A percentile compares a stretch with the other conserved stretches of the same genome.
Conservation (phyloP, 768 basidiomycete species). For the Lentinula boryana region DNA sequence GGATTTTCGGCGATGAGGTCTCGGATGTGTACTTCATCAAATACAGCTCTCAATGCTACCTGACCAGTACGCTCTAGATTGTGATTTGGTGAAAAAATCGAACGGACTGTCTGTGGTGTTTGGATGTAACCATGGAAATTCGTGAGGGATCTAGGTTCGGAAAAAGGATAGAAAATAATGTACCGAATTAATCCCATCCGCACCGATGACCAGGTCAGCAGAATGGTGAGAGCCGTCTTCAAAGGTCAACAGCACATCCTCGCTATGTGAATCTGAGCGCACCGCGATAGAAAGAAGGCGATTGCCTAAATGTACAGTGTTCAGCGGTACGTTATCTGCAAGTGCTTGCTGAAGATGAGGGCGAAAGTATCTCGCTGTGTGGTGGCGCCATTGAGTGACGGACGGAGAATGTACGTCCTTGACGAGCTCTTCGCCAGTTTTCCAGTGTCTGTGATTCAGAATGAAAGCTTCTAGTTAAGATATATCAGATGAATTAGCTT, state of each 20-base stretch:
- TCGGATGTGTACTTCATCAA: background rate
- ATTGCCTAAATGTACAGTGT: background rate
- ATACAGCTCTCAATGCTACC: background rate
- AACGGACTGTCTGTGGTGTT: background rate
- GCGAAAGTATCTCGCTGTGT: background rate
- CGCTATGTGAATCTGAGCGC: background rate
- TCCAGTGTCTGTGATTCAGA: background rate
- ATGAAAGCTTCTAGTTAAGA: background rate
- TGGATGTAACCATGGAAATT: background rate
- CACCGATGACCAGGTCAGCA: conserved; percentile 44
- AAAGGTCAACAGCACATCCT: conserved; percentile 23
- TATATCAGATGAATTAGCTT: background rate
- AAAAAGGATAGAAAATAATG: background rate
- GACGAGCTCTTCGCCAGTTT: background rate
- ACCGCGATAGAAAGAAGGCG: background rate
- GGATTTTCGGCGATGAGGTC: background rate
- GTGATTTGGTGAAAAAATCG: background rate
- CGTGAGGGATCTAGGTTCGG: background rate
- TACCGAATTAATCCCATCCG: conserved; percentile 17
- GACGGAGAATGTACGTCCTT: background rate
- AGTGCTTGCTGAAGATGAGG: conserved; percentile 2
- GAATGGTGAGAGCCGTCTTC: conserved; percentile 40
- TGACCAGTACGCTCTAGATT: background rate
- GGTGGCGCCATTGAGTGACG: background rate
- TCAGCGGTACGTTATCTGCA: background rate